Conservation (phyloP, 1,139 yeast genomes). For the Pichia sp. region DNA sequence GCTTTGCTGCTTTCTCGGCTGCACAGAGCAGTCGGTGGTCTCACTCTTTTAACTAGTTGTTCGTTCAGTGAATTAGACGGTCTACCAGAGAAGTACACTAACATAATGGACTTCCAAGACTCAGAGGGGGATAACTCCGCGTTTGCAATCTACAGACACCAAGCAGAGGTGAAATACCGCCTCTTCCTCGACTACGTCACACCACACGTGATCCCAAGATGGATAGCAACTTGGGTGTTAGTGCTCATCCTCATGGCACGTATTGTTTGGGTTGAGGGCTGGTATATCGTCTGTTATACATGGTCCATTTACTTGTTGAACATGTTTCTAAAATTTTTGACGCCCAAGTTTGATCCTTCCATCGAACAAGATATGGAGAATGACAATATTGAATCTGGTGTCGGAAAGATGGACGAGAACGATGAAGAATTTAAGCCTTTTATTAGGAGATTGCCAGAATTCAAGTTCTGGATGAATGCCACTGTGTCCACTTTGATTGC, state of each 20-base stretch:
- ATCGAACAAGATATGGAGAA: conserved; percentile 82
- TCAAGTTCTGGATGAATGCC: conserved; percentile 89
- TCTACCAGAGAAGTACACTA: too few species aligned
- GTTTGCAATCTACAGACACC: conserved; percentile 11
- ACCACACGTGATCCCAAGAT: conserved; percentile 70
- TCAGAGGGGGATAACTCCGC: conserved; percentile 7
- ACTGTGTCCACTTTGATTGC: conserved; percentile 65
- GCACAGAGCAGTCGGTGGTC: too few species aligned
- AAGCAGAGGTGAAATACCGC: conserved; percentile 39
- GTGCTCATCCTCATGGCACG: conserved; percentile 60
- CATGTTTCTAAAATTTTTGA: conserved; percentile 81
- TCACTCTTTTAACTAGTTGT: too few species aligned
- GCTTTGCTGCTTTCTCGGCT: too few species aligned
- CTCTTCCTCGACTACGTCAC: conserved; percentile 70
- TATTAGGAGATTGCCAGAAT: conserved; percentile 88
- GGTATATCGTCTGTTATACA: conserved; percentile 94
- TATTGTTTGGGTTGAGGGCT: conserved; percentile 72
- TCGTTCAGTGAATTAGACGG: too few species aligned
- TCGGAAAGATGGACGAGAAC: conserved; percentile 34
- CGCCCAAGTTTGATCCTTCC: conserved; percentile 95
- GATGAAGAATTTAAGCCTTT: conserved; percentile 79
- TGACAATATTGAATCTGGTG: conserved; percentile 79
- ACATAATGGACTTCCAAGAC: conserved; percentile 15
- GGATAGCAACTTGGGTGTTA: conserved; percentile 62
- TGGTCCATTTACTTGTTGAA: conserved; percentile 82